These are phyloP conservation scores for Gaertneriomyces sp. DNA, from an alignment of 192 early-diverging fungal genomes.

Conservation along the genomic window DNA sequence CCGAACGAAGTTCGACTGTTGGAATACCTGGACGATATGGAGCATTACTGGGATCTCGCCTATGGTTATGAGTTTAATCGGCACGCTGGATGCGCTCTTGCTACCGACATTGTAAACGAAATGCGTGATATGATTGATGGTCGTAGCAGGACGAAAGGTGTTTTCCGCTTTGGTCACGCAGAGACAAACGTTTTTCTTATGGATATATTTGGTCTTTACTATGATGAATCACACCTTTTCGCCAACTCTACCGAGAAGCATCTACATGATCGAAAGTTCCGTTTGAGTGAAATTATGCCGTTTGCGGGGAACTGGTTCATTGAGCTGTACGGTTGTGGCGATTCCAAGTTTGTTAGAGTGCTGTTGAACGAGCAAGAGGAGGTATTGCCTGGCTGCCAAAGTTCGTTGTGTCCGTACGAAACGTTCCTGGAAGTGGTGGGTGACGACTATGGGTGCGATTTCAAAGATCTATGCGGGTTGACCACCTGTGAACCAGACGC, in stretches of 20 bases:
- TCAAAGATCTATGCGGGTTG: background rate
- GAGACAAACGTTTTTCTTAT: conserved; percentile 8
- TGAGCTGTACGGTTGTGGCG: conserved; percentile 1
- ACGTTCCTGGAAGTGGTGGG: background rate
- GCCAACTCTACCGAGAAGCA: conserved; percentile 4
- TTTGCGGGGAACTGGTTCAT: conserved; percentile 6
- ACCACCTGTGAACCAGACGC: too few species aligned
- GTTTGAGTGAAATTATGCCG: background rate
- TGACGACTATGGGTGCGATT: background rate
- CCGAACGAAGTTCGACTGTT: background rate
- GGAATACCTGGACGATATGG: conserved; percentile 6
- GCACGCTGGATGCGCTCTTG: conserved; percentile 1
- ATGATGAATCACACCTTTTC: background rate
- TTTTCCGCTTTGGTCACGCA: conserved; percentile 8
- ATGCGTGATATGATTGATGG: conserved; percentile 1
- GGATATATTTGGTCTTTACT: background rate
- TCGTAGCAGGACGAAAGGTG: background rate
- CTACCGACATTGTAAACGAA: conserved; percentile 1
- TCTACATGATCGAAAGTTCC: conserved; percentile 2
- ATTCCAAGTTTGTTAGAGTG: conserved; percentile 30
- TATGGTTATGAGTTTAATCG: conserved; percentile 7
- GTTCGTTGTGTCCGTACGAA: background rate
- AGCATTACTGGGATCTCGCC: conserved; percentile 5
- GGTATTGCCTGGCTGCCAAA: background rate
- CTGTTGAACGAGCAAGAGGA: conserved; percentile 2